These are phyloP conservation scores for Fusarium protoensiforme DNA, from an alignment of 2,329 filamentous ascomycete species.

Conservation along the genomic window DNA sequence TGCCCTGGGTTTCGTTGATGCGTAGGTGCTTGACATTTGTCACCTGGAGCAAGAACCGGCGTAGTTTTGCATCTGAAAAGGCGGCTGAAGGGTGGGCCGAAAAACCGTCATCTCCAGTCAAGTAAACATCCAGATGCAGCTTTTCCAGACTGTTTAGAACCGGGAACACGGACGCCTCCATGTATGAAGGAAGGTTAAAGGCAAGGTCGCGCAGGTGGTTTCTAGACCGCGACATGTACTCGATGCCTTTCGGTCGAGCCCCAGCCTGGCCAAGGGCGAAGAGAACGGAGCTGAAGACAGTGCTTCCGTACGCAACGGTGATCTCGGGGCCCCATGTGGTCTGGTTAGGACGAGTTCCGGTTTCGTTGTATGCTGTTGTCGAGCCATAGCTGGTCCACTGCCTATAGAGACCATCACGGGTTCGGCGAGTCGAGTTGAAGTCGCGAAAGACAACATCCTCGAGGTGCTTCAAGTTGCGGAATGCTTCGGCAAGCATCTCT, in stretches of 20 bases:
- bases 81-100: background rate
- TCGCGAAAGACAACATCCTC: constrained; percentile 69
- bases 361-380: constrained; percentile 50
- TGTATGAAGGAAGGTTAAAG: constrained; percentile 58
- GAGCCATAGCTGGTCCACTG: constrained; percentile 68
- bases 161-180: constrained; percentile 49
- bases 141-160: constrained; percentile 59
- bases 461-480: constrained; percentile 65
- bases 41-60: constrained; percentile 39
- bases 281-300: constrained; percentile 55
- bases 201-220: constrained; percentile 52
- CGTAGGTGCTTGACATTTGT: constrained; percentile 62
- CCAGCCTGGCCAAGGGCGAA: constrained; percentile 55
- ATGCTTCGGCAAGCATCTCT: constrained; percentile 67
- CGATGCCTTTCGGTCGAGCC: constrained; percentile 55
- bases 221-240: constrained; percentile 56
- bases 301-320: constrained; percentile 39
- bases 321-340: background rate
- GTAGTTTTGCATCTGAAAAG: constrained; percentile 29
- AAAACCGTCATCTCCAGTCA: constrained; percentile 18
- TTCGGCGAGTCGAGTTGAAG: constrained; percentile 61
- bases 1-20: constrained; percentile 53
- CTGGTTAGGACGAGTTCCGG: constrained; percentile 40
- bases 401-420: constrained; percentile 56
- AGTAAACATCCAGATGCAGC: constrained; percentile 50